Evolutionary conservation across 768 basidiomycete genomes (phyloP), one percentile per base, ranked within the genome.

Genomic region (Amanita pseudoporphyria): DNA sequence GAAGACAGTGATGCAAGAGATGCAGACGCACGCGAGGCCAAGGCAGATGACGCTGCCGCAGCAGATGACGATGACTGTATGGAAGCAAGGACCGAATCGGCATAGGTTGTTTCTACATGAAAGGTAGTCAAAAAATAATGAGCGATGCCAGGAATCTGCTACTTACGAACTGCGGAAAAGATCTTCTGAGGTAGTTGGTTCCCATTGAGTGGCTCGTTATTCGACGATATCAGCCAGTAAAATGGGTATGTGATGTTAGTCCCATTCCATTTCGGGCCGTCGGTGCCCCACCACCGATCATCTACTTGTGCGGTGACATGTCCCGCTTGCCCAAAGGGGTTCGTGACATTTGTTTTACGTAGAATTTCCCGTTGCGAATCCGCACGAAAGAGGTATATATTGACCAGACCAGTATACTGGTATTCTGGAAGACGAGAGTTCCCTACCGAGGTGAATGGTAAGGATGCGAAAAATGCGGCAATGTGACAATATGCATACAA

Each of bases 121-220:
- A 49, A 46, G 26, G 24, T 54, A 51, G 58, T 46, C 24, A 40
- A 47, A 32, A 37, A n/a, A 4, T 26, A 50, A 18, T 45, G n/a
- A 13, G 12, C 47, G 40, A 45, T 46, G 3, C 24, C 19, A 24
- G 10, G 6, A 22, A 19, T 22, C 30, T 42, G 18, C n/a, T 37
- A 87, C 86, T 67, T 63, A 89, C 86, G 92, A 49, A 93, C 70
- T 49, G 85, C 91, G 18, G 67, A 70, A 65, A 94, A 95, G 1
- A 79, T 87, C 10, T 85, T 63, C 57, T 89, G 86, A 6, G 81
- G 76, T 2, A 72, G 64, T 56, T 78, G 72, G 16, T 77, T 76
- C 39, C 79, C 80, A 56, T 79, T 75, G 35, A 87, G 70, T 1
- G 70, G 64, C 40, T 64, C 57, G 54, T 79, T 74, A 42, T 68